A percentile compares a stretch with the other conserved stretches of the same genome.
phyloP scores from a whole-genome alignment of 2,329 filamentous ascomycete species.

The Diaporthe capsici region DNA sequence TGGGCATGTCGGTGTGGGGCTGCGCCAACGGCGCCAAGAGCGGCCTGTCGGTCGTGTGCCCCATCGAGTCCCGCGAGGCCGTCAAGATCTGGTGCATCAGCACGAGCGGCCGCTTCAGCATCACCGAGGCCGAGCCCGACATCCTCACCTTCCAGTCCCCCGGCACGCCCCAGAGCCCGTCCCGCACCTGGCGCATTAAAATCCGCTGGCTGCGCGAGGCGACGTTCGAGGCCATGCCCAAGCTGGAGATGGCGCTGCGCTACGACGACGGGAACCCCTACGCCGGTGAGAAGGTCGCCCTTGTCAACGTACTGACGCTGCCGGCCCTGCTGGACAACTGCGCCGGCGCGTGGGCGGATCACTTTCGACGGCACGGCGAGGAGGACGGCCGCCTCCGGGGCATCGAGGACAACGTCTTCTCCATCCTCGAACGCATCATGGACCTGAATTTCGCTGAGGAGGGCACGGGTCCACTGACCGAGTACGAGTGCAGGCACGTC shows the following conservation, averaged over 20 bases:
- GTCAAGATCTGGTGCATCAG: constrained; percentile 58
- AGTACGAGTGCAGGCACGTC: constrained; percentile 39
- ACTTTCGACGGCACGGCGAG: constrained; percentile 42
- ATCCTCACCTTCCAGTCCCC: constrained; percentile 61
- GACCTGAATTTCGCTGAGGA: constrained; percentile 41
- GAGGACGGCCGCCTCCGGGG: constrained; percentile 40
- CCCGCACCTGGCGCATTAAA: constrained; percentile 7
- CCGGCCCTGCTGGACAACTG: constrained; percentile 52
- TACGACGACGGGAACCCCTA: constrained; percentile 9
- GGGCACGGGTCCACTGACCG: constrained; percentile 40
- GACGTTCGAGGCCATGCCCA: constrained; percentile 23
- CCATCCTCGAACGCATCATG: constrained; percentile 53
- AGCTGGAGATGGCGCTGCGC: neutral
- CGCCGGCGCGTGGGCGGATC: constrained; percentile 51
- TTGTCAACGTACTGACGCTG: constrained; percentile 51
- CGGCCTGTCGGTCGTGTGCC: constrained; percentile 59
- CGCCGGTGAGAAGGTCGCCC: neutral
- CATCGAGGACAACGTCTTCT: constrained; percentile 51
- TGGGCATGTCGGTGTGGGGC: constrained; percentile 61
- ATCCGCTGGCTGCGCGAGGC: constrained; percentile 53
- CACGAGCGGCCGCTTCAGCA: constrained; percentile 49
- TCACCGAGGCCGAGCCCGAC: constrained; percentile 50
- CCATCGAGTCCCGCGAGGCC: constrained; percentile 52
- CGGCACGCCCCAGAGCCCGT: constrained; percentile 46
- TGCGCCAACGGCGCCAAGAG: constrained; percentile 48